These are phyloP conservation scores for Linum tenue DNA, from an alignment of 345 rosid genomes.

Conservation along the genomic window DNA sequence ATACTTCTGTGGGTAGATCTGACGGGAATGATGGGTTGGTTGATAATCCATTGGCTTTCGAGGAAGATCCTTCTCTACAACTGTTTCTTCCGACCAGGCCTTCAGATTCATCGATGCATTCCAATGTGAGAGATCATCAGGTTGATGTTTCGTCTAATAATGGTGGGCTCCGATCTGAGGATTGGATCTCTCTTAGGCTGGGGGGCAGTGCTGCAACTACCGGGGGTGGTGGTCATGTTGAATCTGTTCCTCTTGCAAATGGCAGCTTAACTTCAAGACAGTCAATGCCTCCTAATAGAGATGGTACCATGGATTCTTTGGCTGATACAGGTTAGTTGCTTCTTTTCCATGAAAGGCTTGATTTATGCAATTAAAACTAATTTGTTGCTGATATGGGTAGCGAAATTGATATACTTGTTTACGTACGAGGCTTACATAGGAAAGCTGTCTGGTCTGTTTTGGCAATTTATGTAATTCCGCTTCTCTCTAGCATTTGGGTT, in stretches of 20 bases:
- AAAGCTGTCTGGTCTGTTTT: not conserved
- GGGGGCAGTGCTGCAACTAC: slow-evolving; percentile 6
- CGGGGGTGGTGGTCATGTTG: slow-evolving; percentile 3
- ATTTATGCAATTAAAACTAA: not conserved
- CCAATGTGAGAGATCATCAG: slow-evolving; percentile 5
- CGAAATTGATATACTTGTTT: not conserved
- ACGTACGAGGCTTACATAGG: not conserved
- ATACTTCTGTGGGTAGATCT: slow-evolving; percentile 13
- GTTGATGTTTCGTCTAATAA: slow-evolving; percentile 4
- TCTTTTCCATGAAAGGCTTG: not conserved
- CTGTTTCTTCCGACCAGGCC: slow-evolving; percentile 23
- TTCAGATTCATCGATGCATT: slow-evolving; percentile 1
- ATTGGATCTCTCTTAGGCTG: slow-evolving; percentile 31
- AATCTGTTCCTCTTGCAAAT: slow-evolving; percentile 4
- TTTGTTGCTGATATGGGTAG: not conserved
- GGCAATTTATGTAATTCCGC: not conserved
- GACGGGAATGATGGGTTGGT: slow-evolving; percentile 20
- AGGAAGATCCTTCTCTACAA: slow-evolving; percentile 24
- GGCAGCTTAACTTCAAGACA: slow-evolving; percentile 7
- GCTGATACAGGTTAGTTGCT: not conserved
- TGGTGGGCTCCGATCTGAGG: slow-evolving; percentile 12
- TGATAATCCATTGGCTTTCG: slow-evolving; percentile 20
- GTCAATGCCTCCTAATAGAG: not conserved
- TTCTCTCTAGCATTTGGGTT: not conserved
- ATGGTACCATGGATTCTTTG: not conserved